phyloP scores from a whole-genome alignment of 2,329 filamentous ascomycete genomes.

The Botryotinia narcissicola region DNA sequence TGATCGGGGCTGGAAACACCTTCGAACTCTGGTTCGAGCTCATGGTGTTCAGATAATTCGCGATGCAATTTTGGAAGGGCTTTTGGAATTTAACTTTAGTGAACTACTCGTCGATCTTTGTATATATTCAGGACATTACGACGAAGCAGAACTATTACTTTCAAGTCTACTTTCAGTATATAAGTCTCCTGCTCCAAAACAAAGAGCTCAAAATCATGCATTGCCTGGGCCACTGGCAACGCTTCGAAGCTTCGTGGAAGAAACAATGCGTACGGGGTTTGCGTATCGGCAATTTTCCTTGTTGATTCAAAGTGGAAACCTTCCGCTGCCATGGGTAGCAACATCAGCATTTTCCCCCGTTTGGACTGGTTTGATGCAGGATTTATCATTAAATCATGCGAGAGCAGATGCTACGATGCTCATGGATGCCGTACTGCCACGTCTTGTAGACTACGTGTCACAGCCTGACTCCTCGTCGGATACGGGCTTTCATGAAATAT shows the following conservation, averaged over 20 bases:
- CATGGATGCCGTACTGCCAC: conserved; percentile 39
- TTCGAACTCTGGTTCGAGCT: conserved; percentile 47
- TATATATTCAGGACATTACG: conserved; percentile 37
- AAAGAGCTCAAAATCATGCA: conserved; percentile 29
- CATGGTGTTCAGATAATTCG: conserved; percentile 47
- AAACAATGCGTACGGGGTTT: conserved; percentile 38
- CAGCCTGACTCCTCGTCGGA: background rate
- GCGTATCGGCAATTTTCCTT: conserved; percentile 42
- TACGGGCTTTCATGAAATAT: conserved; percentile 23
- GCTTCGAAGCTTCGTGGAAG: conserved; percentile 40
- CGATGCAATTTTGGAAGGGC: conserved; percentile 44
- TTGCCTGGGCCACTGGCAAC: conserved; percentile 38
- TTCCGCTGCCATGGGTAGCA: conserved; percentile 47
- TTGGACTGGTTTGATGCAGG: conserved; percentile 43
- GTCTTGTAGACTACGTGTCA: conserved; percentile 27
- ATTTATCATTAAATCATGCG: conserved; percentile 37
- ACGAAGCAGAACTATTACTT: conserved; percentile 46
- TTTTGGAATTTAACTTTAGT: conserved; percentile 45
- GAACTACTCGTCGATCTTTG: conserved; percentile 46
- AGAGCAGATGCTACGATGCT: conserved; percentile 42
- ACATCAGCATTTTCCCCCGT: conserved; percentile 43
- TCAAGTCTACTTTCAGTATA: conserved; percentile 39
- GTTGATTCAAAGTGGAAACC: conserved; percentile 39
- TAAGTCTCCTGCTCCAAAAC: conserved; percentile 41
- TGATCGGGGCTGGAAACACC: conserved; percentile 46